Evolutionary conservation across 192 early-diverging fungal genomes (phyloP), one percentile per base, ranked within the genome.

Genomic region (Coemansia sp.): DNA sequence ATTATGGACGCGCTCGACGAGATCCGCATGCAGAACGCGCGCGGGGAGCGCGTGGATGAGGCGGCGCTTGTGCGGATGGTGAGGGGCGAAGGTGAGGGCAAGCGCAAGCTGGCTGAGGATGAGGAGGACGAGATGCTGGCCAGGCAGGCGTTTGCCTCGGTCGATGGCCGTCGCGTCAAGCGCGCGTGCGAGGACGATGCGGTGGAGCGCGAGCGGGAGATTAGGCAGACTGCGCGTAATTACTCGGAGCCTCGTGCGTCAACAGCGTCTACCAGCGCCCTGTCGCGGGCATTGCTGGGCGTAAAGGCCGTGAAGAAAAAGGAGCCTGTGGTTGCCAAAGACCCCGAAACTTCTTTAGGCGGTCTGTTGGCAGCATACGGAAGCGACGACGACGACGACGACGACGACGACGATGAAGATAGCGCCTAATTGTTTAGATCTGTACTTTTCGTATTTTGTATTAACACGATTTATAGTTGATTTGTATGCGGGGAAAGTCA

Each of bases 1-100:
- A 91, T 95, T 52, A 78, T 99, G 60, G 96, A 99, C 69, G 92
- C 92, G 0, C 62, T 99, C 60, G 97, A 98, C 59, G 96, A 99
- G 66, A 90, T 99, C 33, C 79, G 92, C 6, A 90, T 93, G 23
- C 73, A 83, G 50, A 99, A 97, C 62, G 93, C 96, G 0, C 66
- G 80, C 22, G 87, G 77, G 23, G 97, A 97, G 58, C 72, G 94
- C 12, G 80, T 94, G 10, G 86, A 7, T 7, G 43, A 44, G 4
- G 43, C 16, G 16, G 18, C 7, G 43, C n/a, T n/a, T n/a, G 18
- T n/a, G 5, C 4, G 18, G 4, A n/a, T 8, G 18, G 43, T n/a
- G 43, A 5, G 43, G 18, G 5, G 43, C 4, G 43, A 44, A 8
- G 19, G 19, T 0, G 19, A 7, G 19, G 19, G 19, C n/a, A 44